A percentile compares a stretch with the other conserved stretches of the same genome.
Evolutionary conservation across 768 basidiomycete species (phyloP).

Genomic region (Russula sp.): DNA sequence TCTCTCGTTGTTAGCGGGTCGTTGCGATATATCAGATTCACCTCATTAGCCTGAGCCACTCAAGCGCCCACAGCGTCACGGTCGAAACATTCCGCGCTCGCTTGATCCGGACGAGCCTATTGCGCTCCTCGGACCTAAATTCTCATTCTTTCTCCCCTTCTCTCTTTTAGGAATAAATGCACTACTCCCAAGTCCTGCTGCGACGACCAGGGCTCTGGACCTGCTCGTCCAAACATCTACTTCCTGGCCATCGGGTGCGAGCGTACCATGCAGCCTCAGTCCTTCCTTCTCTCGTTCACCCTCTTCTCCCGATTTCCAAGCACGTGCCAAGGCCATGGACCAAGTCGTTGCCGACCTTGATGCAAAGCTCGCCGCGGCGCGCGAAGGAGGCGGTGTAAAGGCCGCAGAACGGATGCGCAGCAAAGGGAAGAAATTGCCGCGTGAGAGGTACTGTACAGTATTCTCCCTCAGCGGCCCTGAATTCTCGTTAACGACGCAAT

Average conservation of each 20-base stretch:
- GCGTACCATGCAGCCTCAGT: conserved; percentile 63
- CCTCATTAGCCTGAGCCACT: no score
- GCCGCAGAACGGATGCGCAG: conserved; percentile 70
- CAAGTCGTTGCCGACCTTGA: conserved; percentile 63
- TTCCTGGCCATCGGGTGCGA: background rate
- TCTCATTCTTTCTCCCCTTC: background rate
- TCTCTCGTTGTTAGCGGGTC: no score
- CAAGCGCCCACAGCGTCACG: background rate
- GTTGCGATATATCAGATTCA: no score
- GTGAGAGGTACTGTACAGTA: conserved; percentile 62
- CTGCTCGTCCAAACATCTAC: background rate
- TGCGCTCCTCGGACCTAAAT: background rate
- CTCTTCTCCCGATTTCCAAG: conserved; percentile 65
- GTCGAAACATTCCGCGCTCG: background rate
- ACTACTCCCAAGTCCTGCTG: conserved; percentile 2
- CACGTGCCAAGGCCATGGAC: conserved; percentile 68
- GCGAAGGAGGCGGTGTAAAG: conserved; percentile 71
- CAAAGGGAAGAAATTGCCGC: conserved; percentile 78
- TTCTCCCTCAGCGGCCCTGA: background rate
- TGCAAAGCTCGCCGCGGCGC: conserved; percentile 52
- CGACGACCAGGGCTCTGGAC: background rate
- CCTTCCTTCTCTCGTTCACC: conserved; percentile 71
- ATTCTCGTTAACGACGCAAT: background rate
- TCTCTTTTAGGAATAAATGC: conserved; percentile 5
- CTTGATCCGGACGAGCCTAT: background rate